Base-by-base conservation (phyloP, 805 yeast genomes). In the Wickerhamomyces tratensis region DNA sequence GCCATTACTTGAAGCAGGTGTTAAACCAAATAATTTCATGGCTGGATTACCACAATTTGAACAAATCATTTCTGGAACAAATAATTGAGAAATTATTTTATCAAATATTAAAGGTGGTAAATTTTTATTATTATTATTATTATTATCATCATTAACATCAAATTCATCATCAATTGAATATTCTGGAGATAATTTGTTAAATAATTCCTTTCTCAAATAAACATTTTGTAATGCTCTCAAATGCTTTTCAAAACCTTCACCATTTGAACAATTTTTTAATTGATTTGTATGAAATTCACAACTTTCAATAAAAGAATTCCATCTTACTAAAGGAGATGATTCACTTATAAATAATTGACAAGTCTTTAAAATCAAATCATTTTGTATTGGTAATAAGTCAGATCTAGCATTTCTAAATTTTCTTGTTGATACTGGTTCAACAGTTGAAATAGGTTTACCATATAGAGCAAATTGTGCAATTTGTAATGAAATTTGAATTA, bases 11-110 rank as follows among this genome's bases (percentile, higher is more conserved):
- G 79, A 71, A 2, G 89, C 93, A 2, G 97, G 96, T 0, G 95
- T 91, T 45, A 88, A 79, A 2, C 96, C 96, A 65, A 88, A 88
- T 33, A 85, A 67, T 41, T 81, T 79, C 54, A 88, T 73, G 1
- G 96, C 86, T 10, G 95, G 88, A 58, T 87, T 88, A 20, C 97
- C 97, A 65, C 97, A 88, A 61, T 88, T 88, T 31, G 88, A 77
- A 4, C 86, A 69, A 37, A 68, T 52, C 42, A 69, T 51, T 42
- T 68, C 73, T 3, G 72, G 71, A 8, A 61, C 61, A 36, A 64
- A 65, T 34, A 67, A 51, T 29, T 69, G 69, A 7, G 46, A 48
- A 7, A 65, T 48, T 12, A 60, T 41, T 38, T 61, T 58, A 47
- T 74, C 74, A 52, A 75, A 75, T 7, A 76, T 49, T 37, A 70